Conservation (phyloP, 148 eudicot species). For the Nyssa sinensis region DNA sequence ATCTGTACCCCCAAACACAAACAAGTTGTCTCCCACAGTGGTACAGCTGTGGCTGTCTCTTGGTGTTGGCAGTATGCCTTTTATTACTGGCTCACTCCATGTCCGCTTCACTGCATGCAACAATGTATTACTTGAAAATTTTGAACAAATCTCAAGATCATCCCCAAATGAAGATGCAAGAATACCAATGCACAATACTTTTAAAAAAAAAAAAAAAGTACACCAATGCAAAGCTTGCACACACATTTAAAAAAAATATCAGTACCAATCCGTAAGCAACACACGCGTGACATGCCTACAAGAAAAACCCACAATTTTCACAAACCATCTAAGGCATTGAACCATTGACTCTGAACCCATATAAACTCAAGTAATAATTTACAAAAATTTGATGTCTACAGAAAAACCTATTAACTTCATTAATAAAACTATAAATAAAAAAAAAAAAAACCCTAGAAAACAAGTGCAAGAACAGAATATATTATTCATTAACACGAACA, state of each 20-base stretch:
- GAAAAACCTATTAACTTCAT: too few species aligned
- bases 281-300: neutral
- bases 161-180: neutral
- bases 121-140: neutral
- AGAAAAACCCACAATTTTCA: neutral
- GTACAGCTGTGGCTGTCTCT: constrained; percentile 97
- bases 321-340: neutral
- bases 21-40: constrained; percentile 70
- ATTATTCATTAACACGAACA: neutral
- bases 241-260: too few species aligned
- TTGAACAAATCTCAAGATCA: neutral
- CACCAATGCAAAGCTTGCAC: too few species aligned
- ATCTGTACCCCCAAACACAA: constrained; percentile 91
- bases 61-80: constrained; percentile 68
- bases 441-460: too few species aligned
- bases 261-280: too few species aligned
- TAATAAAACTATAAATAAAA: too few species aligned
- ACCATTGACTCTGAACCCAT: neutral
- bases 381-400: neutral
- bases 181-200: neutral
- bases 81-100: constrained; percentile 68
- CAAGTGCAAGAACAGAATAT: too few species aligned
- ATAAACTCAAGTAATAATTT: neutral
- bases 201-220: too few species aligned
- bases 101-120: constrained; percentile 49